These are phyloP conservation scores for Taphrina flavorubra DNA, from an alignment of 1,139 yeast species.

Conservation along the genomic window DNA sequence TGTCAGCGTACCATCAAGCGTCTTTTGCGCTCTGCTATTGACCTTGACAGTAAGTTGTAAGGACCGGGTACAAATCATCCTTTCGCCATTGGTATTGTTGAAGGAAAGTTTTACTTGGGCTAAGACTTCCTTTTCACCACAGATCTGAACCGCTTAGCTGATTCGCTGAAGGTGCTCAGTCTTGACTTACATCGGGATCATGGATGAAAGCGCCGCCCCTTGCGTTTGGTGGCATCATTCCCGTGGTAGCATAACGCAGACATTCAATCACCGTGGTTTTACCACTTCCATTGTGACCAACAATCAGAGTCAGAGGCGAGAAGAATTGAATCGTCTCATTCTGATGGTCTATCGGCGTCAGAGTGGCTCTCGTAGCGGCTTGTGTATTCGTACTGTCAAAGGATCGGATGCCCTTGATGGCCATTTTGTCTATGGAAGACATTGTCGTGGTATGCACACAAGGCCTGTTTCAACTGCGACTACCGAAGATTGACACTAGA, in stretches of 20 bases:
- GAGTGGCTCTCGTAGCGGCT: neutral
- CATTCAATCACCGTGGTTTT: constrained; percentile 97
- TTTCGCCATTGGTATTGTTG: constrained; percentile 70
- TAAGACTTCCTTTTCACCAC: constrained; percentile 72
- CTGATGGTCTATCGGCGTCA: constrained; percentile 17
- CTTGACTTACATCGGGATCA: constrained; percentile 66
- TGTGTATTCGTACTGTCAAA: constrained; percentile 69
- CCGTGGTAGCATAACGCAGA: constrained; percentile 90
- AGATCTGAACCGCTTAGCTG: constrained; percentile 44
- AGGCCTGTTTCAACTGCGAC: too few relatives aligned
- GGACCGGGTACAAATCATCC: constrained; percentile 85
- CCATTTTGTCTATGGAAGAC: constrained; percentile 59
- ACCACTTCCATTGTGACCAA: constrained; percentile 98
- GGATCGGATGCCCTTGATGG: constrained; percentile 88
- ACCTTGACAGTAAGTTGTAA: constrained; percentile 69
- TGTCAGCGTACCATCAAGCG: constrained; percentile 80
- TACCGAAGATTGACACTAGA: too few relatives aligned
- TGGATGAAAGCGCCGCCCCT: constrained; percentile 96
- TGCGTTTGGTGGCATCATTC: constrained; percentile 92
- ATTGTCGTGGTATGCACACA: constrained; percentile 15
- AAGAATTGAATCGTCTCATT: constrained; percentile 85
- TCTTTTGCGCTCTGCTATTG: constrained; percentile 75
- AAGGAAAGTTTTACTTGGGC: constrained; percentile 94
- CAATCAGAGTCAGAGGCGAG: constrained; percentile 86
- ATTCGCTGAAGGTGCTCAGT: neutral